Base-by-base conservation (phyloP, 2,329 filamentous ascomycete genomes). In the Dendryphion nanum region DNA sequence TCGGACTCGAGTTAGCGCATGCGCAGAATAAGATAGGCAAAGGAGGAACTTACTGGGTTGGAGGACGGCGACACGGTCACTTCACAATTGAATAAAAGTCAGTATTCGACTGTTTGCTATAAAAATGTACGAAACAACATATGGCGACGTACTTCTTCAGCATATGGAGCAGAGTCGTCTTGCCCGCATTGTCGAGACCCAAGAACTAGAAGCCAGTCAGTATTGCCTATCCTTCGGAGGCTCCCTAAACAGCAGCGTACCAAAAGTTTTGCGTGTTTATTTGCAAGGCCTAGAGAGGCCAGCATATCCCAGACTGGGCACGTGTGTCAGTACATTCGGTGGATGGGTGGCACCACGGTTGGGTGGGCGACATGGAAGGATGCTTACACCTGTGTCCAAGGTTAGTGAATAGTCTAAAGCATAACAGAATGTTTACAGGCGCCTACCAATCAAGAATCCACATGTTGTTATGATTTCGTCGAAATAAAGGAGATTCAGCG, bases 101-200 rank as follows among this genome's bases (percentile, higher is more conserved):
- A 40, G 41, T 93, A 93, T 28, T 8, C 21, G 17, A 4, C 26
- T 15, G n/a, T n/a, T n/a, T n/a, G n/a, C n/a, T n/a, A n/a, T n/a
- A 26, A 26, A 8, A 26, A 26, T 8, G 23, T 26, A 26, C 23
- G n/a, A 26, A n/a, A 8, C n/a, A n/a, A n/a, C 8, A 20, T 13
- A 18, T 20, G 10, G 31, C 14, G 23, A 10, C 38, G 14, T 36
- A 41, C 32, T 64, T 64, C 86, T 95, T 95, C 69, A 95, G 70
- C 89, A 95, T 95, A 71, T 95, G 89, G 66, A 95, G 74, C 51
- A 95, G 75, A 33, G 89, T 95, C 37, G 89, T 95, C 79, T 95
- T 95, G 72, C 89, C 89, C 35, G 89, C 89, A 74, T 95, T 95
- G 68, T 95, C 89, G 46, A 95, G 83, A 57, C 89, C 89, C 46